These are phyloP conservation scores for Grammothele lineata DNA, from an alignment of 768 basidiomycete species.

Conservation along the genomic window DNA sequence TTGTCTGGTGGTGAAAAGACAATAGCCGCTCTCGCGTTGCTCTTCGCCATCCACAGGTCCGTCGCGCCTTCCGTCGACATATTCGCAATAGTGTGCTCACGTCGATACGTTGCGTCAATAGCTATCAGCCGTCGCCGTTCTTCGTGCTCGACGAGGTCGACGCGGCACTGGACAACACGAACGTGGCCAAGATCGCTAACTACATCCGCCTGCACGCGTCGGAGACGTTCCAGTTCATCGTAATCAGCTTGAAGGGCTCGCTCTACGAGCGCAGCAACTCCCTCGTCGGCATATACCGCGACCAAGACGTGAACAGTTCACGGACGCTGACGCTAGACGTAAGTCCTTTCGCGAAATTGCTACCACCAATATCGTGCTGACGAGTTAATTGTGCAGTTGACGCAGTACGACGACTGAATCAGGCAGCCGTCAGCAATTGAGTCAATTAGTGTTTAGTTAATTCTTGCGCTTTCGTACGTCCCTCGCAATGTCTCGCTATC, in stretches of 20 bases:
- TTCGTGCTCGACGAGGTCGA: constrained; percentile 99
- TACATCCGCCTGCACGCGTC: constrained; percentile 88
- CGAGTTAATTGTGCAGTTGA: constrained; percentile 32
- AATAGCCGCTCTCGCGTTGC: constrained; percentile 91
- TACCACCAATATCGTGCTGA: not conserved
- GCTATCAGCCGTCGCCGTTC: constrained; percentile 95
- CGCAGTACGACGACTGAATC: constrained; percentile 54
- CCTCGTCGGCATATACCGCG: constrained; percentile 90
- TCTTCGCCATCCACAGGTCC: constrained; percentile 96
- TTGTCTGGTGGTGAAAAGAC: constrained; percentile 98
- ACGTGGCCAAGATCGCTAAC: constrained; percentile 91
- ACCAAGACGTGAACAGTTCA: constrained; percentile 92
- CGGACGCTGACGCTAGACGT: constrained; percentile 90
- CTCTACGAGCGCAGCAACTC: constrained; percentile 88
- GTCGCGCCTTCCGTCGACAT: not conserved
- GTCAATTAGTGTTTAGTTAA: not conserved
- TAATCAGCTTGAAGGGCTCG: constrained; percentile 94
- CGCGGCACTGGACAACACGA: constrained; percentile 97
- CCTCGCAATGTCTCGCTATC: not conserved
- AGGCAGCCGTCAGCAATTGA: not conserved
- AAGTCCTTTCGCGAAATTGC: constrained; percentile 20
- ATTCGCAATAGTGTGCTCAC: not conserved
- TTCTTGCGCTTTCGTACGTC: not conserved
- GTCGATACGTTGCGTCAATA: constrained; percentile 24
- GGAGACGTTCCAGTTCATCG: constrained; percentile 88